Conservation (phyloP, 2,329 filamentous ascomycete genomes). For the Cadophora gregata region DNA sequence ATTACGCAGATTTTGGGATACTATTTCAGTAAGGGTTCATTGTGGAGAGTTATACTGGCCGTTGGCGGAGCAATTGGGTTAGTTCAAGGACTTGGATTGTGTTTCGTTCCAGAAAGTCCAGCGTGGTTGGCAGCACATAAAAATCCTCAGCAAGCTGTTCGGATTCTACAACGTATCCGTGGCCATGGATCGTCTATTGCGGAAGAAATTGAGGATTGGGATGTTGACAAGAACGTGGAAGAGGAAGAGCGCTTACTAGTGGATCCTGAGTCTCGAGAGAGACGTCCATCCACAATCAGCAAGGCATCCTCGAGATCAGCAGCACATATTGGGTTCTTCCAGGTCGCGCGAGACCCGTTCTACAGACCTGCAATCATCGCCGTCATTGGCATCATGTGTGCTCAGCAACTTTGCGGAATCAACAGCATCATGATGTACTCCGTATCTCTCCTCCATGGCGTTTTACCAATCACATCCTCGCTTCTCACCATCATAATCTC, state of each 20-base stretch:
- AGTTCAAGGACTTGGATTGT: slow-evolving; percentile 71
- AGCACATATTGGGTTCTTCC: slow-evolving; percentile 62
- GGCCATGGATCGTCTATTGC: slow-evolving; percentile 72
- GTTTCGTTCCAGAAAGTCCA: slow-evolving; percentile 85
- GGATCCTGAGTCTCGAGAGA: slow-evolving; percentile 31
- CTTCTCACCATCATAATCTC: slow-evolving; percentile 89
- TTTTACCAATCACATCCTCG: slow-evolving; percentile 82
- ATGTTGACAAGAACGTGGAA: slow-evolving; percentile 44
- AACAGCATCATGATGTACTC: slow-evolving; percentile 99
- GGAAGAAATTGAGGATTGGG: slow-evolving; percentile 72
- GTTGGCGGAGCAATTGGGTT: slow-evolving; percentile 72
- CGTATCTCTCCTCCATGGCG: slow-evolving; percentile 81
- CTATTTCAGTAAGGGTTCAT: slow-evolving; percentile 78
- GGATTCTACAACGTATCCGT: slow-evolving; percentile 75
- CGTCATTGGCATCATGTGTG: slow-evolving; percentile 88
- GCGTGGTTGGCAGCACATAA: slow-evolving; percentile 79
- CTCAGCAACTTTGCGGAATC: slow-evolving; percentile 91
- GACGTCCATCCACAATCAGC: slow-evolving; percentile 38
- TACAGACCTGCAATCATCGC: slow-evolving; percentile 80
- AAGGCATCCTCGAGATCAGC: slow-evolving; percentile 22
- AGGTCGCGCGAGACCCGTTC: slow-evolving; percentile 69
- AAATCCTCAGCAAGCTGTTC: slow-evolving; percentile 64
- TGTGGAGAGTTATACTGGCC: slow-evolving; percentile 85
- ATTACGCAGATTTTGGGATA: slow-evolving; percentile 83
- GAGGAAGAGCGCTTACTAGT: slow-evolving; percentile 41